Evolutionary conservation across 2,329 filamentous ascomycete species (phyloP).

Genomic region (Verticillium isaacii): DNA sequence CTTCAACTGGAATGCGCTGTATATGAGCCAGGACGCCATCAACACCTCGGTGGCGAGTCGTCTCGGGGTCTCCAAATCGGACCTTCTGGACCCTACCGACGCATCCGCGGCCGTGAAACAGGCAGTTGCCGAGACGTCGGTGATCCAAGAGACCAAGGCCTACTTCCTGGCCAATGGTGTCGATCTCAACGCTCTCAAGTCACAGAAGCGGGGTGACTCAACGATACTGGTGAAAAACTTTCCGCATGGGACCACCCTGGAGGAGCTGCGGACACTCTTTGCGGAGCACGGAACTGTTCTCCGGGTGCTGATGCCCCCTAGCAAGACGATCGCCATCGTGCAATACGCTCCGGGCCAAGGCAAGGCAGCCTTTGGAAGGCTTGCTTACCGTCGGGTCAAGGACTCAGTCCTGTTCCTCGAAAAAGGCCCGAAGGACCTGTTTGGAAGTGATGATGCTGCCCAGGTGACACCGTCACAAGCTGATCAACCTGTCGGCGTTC

Average conservation of each 20-base stretch:
- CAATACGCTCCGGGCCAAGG: conserved; percentile 78
- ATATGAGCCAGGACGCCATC: conserved; percentile 95
- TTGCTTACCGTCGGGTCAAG: conserved; percentile 88
- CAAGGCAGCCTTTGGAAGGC: conserved; percentile 73
- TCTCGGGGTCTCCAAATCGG: conserved; percentile 84
- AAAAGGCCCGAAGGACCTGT: conserved; percentile 83
- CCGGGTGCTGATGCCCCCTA: conserved; percentile 84
- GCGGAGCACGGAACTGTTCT: conserved; percentile 80
- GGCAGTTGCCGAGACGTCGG: conserved; percentile 90
- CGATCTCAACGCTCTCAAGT: conserved; percentile 88
- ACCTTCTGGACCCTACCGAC: conserved; percentile 91
- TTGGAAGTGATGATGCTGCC: conserved; percentile 34
- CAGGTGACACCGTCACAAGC: conserved; percentile 20
- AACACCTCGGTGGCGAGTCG: conserved; percentile 84
- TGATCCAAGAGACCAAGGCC: conserved; percentile 92
- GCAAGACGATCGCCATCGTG: conserved; percentile 88
- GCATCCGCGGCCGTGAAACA: conserved; percentile 94
- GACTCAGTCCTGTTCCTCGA: conserved; percentile 90
- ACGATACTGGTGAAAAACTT: conserved; percentile 95
- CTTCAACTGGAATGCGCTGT: conserved; percentile 99
- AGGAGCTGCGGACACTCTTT: conserved; percentile 76
- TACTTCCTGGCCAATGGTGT: conserved; percentile 88
- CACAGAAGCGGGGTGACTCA: conserved; percentile 75
- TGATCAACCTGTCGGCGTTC: conserved; percentile 36
- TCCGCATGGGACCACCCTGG: conserved; percentile 71